Percentiles rank a stretch among this genome's conserved stretches.
These are phyloP conservation scores for Russula brevipes DNA, from an alignment of 768 basidiomycete species.

Conservation along the genomic window DNA sequence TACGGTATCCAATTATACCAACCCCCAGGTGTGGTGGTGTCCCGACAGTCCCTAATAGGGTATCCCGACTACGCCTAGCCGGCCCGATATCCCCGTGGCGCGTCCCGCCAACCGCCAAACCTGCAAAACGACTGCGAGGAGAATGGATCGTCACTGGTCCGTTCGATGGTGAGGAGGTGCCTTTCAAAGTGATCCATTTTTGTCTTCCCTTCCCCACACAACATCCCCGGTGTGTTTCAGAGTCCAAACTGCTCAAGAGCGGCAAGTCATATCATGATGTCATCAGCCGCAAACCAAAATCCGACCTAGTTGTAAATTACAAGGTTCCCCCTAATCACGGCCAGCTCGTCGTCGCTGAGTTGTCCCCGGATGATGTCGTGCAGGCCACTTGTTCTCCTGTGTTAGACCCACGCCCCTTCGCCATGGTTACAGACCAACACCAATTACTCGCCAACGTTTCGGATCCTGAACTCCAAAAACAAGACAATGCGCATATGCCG, in stretches of 20 bases:
- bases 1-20: too few relatives aligned
- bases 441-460: slow-evolving; percentile 42
- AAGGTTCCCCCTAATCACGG: slow-evolving; percentile 62
- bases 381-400: slow-evolving; percentile 18
- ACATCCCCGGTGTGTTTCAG: slow-evolving; percentile 27
- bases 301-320: slow-evolving; percentile 46
- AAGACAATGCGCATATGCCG: slow-evolving; percentile 44
- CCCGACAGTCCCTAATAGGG: too few relatives aligned
- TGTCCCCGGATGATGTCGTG: slow-evolving; percentile 51
- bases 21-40: too few relatives aligned
- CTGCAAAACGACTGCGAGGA: too few relatives aligned
- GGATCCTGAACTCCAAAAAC: slow-evolving; percentile 44
- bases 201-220: neutral
- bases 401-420: neutral
- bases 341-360: slow-evolving; percentile 50
- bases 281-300: slow-evolving; percentile 52
- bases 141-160: slow-evolving; percentile 58
- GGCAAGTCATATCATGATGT: slow-evolving; percentile 46
- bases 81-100: too few relatives aligned
- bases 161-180: slow-evolving; percentile 45
- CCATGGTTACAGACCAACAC: slow-evolving; percentile 44
- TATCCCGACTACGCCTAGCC: too few relatives aligned
- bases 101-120: too few relatives aligned
- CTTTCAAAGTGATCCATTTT: slow-evolving; percentile 38
- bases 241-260: slow-evolving; percentile 58